These are phyloP conservation scores for Trichaptum fuscoviolaceum DNA, from an alignment of 768 basidiomycete genomes.

Conservation along the genomic window DNA sequence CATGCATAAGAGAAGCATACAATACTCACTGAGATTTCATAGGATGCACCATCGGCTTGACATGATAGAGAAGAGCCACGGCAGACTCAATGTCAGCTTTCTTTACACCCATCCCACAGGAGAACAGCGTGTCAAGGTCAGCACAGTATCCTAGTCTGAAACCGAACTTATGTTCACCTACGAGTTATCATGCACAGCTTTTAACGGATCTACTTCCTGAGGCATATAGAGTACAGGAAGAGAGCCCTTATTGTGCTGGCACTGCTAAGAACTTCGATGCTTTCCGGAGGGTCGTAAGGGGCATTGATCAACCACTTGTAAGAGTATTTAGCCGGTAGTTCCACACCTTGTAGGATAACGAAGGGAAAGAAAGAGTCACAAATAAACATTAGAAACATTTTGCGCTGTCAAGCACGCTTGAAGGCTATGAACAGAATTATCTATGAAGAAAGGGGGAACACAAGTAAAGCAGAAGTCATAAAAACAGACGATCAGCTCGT, in stretches of 20 bases:
- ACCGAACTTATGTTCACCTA: neutral
- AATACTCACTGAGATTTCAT: neutral
- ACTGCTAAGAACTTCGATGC: neutral
- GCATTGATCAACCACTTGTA: neutral
- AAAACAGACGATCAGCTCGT: constrained; percentile 49
- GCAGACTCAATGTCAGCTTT: constrained; percentile 45
- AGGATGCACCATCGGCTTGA: constrained; percentile 1
- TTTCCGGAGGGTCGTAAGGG: neutral
- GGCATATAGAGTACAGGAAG: constrained; percentile 47
- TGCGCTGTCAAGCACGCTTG: neutral
- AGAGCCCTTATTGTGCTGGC: constrained; percentile 50
- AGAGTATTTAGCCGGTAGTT: neutral
- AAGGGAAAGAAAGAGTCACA: neutral
- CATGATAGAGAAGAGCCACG: constrained; percentile 19
- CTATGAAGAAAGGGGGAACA: neutral
- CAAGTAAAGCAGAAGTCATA: neutral
- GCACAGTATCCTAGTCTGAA: constrained; percentile 14
- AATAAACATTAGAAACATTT: neutral
- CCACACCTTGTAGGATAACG: neutral
- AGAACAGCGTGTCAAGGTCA: constrained; percentile 64
- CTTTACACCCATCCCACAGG: constrained; percentile 79
- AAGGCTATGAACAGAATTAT: neutral
- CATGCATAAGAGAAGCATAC: neutral
- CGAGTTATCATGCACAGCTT: constrained; percentile 27
- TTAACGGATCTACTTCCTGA: constrained; percentile 53